Conservation (phyloP, 306 rosid species). For the Vicia sativa region DNA sequence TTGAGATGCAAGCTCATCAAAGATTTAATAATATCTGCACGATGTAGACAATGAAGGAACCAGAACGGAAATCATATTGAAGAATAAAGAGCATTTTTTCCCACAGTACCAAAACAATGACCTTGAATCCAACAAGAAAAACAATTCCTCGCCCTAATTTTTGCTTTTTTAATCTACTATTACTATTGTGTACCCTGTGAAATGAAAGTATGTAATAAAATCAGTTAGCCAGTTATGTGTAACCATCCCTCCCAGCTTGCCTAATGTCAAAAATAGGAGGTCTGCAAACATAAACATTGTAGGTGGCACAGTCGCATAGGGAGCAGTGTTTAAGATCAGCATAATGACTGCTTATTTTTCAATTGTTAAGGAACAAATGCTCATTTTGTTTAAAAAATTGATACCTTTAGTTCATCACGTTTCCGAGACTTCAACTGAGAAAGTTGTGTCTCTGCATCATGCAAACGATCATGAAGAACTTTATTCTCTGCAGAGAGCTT, state of each 20-base stretch:
- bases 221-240: background rate
- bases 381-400: background rate
- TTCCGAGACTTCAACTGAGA: constrained; percentile 90
- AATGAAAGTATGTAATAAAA: background rate
- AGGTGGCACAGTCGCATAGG: background rate
- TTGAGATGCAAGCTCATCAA: constrained; percentile 22
- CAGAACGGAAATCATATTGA: background rate
- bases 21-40: background rate
- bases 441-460: constrained; percentile 88
- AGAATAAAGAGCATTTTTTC: background rate
- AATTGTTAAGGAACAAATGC: constrained; percentile 17
- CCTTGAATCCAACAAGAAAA: background rate
- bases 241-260: background rate
- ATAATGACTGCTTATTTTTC: constrained; percentile 12
- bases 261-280: constrained; percentile 3
- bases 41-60: background rate
- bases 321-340: constrained; percentile 24
- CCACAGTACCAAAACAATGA: background rate
- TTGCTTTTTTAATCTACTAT: background rate
- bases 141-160: background rate
- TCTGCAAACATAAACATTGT: constrained; percentile 19
- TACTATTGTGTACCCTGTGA: background rate
- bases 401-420: constrained; percentile 96
- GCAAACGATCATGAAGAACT: constrained; percentile 84
- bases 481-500: constrained; percentile 84